These are phyloP conservation scores for Mimosa pudica DNA, from an alignment of 306 rosid genomes.

Conservation along the genomic window DNA sequence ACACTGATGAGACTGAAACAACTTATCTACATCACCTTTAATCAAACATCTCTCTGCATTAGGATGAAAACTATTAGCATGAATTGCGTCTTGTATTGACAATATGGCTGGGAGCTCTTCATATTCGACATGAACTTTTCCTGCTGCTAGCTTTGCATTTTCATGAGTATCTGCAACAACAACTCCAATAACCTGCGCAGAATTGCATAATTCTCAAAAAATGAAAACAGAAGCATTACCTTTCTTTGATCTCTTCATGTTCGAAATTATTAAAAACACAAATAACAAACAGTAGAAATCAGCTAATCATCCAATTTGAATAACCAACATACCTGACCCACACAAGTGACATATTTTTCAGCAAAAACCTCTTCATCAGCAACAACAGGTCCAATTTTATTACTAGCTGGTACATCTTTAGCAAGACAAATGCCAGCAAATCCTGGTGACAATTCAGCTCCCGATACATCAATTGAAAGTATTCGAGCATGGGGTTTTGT, in stretches of 20 bases:
- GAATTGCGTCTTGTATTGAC: conserved; percentile 81
- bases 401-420: conserved; percentile 72
- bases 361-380: conserved; percentile 88
- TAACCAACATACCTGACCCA: conserved; percentile 80
- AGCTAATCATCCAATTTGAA: conserved; percentile 17
- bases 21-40: conserved; percentile 80
- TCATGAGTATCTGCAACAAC: conserved; percentile 96
- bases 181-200: conserved; percentile 77
- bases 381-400: conserved; percentile 71
- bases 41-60: conserved; percentile 63
- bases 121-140: conserved; percentile 67
- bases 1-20: conserved; percentile 79
- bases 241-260: conserved; percentile 20
- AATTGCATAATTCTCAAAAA: conserved; percentile 25
- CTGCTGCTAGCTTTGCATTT: conserved; percentile 83
- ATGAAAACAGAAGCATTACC: conserved; percentile 30
- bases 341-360: conserved; percentile 74
- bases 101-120: conserved; percentile 86
- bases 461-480: conserved; percentile 64
- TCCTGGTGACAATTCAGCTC: conserved; percentile 73
- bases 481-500: conserved; percentile 88
- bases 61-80: conserved; percentile 80
- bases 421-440: conserved; percentile 71
- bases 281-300: conserved; percentile 4
- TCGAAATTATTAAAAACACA: conserved; percentile 17